Base-by-base conservation (phyloP, 192 early-diverging fungal genomes). In the Coemansia sp. region DNA sequence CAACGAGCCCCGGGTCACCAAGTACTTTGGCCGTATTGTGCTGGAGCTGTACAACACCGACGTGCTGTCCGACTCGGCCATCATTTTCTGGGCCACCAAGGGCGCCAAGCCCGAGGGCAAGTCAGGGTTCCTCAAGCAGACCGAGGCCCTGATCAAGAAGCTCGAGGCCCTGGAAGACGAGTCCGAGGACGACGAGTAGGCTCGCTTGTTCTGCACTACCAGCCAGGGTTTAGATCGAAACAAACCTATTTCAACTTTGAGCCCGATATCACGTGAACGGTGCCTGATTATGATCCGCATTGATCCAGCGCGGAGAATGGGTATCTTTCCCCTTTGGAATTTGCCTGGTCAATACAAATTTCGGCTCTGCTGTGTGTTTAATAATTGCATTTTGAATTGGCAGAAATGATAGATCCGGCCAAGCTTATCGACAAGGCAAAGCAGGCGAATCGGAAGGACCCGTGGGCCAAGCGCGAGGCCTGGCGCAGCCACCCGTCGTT, bases 1-100 rank as follows among this genome's bases (percentile, higher is more conserved):
- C 73, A 87, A 89, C 55, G 89, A 97, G 71, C 85, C 89, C 5
- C 87, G 87, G 43, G 84, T 97, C 54, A 86, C 85, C 41, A 94
- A 91, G 82, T 79, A 83, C 61, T 97, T 90, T 80, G 83, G 87
- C 50, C 79, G 81, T 56, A 91, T 95, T 35, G 82, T 91, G 41
- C 81, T 85, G 40, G 69, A 80, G 25, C 80, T 97, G 49, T 97
- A 97, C 84, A 85, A 93, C 65, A 78, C 88, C 47, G 95, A 95
- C 56, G 90, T 91, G 27, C 70, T 97, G 19, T 91, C 91, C 5
- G 93, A 93, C 54, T 87, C 81, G 52, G 93, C 93, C 31, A 90
- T 97, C 54, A 66, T 96, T 21, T 97, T 93, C 78, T 97, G 95
- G 95, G 81, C 77, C 19, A 85, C 91, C 60, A 97, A 94, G 82